phyloP scores from a whole-genome alignment of 805 yeast species.

The Kazachstania kunashirensis region DNA sequence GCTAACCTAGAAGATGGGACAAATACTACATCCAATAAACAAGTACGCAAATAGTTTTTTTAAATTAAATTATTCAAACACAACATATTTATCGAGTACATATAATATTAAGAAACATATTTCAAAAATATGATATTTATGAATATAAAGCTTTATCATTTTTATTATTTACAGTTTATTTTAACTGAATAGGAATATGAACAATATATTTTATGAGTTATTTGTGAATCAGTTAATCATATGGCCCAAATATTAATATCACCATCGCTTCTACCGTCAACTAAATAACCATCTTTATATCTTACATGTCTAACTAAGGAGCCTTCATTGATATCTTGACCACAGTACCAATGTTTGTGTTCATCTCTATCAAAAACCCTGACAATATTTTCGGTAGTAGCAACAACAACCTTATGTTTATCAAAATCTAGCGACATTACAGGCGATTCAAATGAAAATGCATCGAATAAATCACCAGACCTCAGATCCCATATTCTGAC shows the following conservation, averaged over 20 bases:
- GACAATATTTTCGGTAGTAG: slow-evolving; percentile 36
- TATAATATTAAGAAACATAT: no score
- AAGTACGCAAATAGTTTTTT: no score
- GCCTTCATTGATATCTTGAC: slow-evolving; percentile 31
- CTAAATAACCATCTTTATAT: slow-evolving; percentile 54
- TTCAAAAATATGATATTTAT: no score
- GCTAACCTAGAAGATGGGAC: no score
- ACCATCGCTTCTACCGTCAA: slow-evolving; percentile 58
- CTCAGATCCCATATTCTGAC: slow-evolving; percentile 67
- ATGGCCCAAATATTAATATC: slow-evolving; percentile 56
- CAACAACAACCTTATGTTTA: slow-evolving; percentile 42
- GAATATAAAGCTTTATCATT: no score
- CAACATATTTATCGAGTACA: no score
- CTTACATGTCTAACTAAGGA: slow-evolving; percentile 35
- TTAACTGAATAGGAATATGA: no score
- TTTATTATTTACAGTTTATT: no score
- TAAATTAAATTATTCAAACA: no score
- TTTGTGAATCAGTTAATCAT: not conserved
- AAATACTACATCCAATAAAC: no score
- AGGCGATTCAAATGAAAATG: slow-evolving; percentile 51
- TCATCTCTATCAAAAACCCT: slow-evolving; percentile 50
- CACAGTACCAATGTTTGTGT: slow-evolving; percentile 45
- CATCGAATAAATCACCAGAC: slow-evolving; percentile 51
- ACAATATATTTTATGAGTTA: no score
- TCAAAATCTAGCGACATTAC: slow-evolving; percentile 53